phyloP scores from a whole-genome alignment of 768 basidiomycete genomes.

The Pleurotus sapidus region DNA sequence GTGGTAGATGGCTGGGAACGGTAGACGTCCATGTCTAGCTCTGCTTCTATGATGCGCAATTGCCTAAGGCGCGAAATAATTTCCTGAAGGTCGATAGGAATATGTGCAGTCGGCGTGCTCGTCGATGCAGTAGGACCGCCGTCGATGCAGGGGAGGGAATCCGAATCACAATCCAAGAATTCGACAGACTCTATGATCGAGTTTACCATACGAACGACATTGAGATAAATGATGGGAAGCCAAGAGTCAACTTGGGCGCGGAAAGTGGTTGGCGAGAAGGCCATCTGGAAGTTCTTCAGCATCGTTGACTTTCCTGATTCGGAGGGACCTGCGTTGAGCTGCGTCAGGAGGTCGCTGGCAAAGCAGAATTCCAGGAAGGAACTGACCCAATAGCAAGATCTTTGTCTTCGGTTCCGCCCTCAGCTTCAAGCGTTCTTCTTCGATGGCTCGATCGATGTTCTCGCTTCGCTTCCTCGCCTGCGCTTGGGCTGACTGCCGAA shows the following conservation, averaged over 20 bases:
- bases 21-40: not conserved
- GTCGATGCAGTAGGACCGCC: not conserved
- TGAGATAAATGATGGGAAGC: conserved; percentile 67
- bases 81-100: not conserved
- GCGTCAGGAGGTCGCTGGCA: not conserved
- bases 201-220: conserved; percentile 56
- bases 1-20: not conserved
- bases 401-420: conserved; percentile 39
- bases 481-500: conserved; percentile 38
- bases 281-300: conserved; percentile 63
- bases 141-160: conserved; percentile 9
- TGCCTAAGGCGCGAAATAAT: not conserved
- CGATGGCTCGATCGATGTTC: conserved; percentile 51
- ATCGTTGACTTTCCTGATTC: conserved; percentile 70
- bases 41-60: not conserved
- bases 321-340: conserved; percentile 46
- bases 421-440: conserved; percentile 39
- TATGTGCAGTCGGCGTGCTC: not conserved
- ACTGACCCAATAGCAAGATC: conserved; percentile 56
- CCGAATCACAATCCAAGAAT: not conserved
- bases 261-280: conserved; percentile 58
- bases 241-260: conserved; percentile 48
- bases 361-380: not conserved
- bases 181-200: conserved; percentile 34
- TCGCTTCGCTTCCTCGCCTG: conserved; percentile 53